Evolutionary conservation across 345 rosid species (phyloP).

Genomic region (Acer yangbiense): DNA sequence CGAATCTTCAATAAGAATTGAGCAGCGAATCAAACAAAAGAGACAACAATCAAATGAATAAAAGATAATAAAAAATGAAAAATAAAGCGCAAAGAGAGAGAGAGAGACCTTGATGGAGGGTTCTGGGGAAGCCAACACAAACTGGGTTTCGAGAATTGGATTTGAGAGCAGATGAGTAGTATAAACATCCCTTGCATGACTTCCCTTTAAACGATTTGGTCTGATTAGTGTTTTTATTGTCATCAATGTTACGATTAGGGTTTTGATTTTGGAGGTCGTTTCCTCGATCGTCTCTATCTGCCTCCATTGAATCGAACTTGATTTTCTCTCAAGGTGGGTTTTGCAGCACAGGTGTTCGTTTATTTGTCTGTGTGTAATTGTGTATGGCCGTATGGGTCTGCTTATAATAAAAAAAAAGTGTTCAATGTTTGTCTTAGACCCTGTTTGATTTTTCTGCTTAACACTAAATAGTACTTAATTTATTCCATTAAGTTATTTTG

Average conservation of each 20-base stretch:
- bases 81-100: not conserved
- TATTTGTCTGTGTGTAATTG: no score
- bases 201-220: constrained; percentile 31
- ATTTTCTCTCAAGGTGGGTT: not conserved
- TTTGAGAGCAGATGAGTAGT: constrained; percentile 39
- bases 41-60: not conserved
- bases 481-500: no score
- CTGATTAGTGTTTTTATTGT: not conserved
- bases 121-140: constrained; percentile 48
- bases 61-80: not conserved
- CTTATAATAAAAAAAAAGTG: no score
- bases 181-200: constrained; percentile 54
- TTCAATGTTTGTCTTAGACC: no score
- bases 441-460: no score
- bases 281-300: constrained; percentile 15
- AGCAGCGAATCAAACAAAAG: not conserved
- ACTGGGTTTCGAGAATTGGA: constrained; percentile 41
- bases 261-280: constrained; percentile 8
- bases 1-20: not conserved
- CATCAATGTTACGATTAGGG: constrained; percentile 17
- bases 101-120: constrained; percentile 39
- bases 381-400: no score
- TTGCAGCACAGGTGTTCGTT: not conserved
- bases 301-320: constrained; percentile 11
- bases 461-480: no score